These are phyloP conservation scores for Fraxinus nigra DNA, from an alignment of 305 asterid genomes.

Conservation along the genomic window DNA sequence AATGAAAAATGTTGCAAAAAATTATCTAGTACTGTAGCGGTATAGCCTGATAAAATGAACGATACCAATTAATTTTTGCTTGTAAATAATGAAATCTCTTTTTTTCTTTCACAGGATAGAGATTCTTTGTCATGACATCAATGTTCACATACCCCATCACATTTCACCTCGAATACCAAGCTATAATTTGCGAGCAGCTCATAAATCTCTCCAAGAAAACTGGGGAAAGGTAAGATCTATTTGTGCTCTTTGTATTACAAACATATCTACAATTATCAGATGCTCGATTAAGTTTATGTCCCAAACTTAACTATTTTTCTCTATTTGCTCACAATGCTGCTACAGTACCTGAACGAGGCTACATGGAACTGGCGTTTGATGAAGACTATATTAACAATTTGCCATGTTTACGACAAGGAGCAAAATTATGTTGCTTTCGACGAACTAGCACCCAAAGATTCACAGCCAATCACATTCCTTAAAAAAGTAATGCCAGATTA, in stretches of 20 bases:
- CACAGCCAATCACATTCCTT: constrained; percentile 75
- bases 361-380: constrained; percentile 96
- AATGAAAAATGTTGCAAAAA: not conserved
- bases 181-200: constrained; percentile 84
- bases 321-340: constrained; percentile 15
- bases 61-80: not conserved
- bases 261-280: not conserved
- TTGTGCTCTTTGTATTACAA: not conserved
- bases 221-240: constrained; percentile 76
- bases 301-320: not conserved
- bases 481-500: constrained; percentile 84
- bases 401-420: constrained; percentile 74
- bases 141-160: constrained; percentile 95
- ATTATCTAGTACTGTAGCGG: not conserved
- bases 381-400: constrained; percentile 85
- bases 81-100: constrained; percentile 10
- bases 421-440: constrained; percentile 69
- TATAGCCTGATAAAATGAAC: not conserved
- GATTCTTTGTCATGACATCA: constrained; percentile 85
- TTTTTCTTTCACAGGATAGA: constrained; percentile 69
- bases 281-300: not conserved
- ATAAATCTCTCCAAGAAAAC: constrained; percentile 76
- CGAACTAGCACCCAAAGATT: constrained; percentile 67
- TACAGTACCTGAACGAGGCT: constrained; percentile 87
- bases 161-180: constrained; percentile 89